Evolutionary conservation across 2,329 filamentous ascomycete species (phyloP).

Genomic region (Byssoonygena ceratinophila): DNA sequence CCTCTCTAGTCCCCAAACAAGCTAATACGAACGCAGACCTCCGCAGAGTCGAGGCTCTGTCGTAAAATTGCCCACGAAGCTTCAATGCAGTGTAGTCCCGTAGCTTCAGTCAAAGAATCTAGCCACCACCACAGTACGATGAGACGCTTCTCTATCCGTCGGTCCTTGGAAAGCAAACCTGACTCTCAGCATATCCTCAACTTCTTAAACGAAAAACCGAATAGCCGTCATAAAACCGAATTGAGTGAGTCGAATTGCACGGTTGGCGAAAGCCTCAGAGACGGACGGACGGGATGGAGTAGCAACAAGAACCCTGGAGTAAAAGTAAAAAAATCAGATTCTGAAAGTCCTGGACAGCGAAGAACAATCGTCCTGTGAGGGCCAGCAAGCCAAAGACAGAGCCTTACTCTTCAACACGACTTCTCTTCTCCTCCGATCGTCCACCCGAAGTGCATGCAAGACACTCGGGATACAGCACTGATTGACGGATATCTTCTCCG

Average conservation of each 20-base stretch:
- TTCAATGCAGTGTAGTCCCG: background rate
- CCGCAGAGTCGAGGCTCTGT: background rate
- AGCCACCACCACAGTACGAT: constrained; percentile 12
- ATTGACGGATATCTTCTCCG: background rate
- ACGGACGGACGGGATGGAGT: background rate
- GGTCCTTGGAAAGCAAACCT: constrained; percentile 10
- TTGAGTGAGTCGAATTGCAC: background rate
- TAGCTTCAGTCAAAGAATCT: background rate
- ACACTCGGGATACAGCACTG: background rate
- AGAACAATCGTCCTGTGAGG: background rate
- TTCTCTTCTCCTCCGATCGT: background rate
- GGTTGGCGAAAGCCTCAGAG: background rate
- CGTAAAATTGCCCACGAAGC: background rate
- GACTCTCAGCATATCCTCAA: constrained; percentile 12
- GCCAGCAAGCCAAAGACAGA: background rate
- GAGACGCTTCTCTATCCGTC: constrained; percentile 11
- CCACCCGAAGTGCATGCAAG: background rate
- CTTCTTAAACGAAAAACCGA: background rate
- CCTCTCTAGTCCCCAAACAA: background rate
- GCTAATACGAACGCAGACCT: background rate
- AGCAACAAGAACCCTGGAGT: background rate
- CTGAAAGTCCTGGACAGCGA: too few relatives aligned
- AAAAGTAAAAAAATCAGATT: background rate
- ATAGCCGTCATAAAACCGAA: background rate
- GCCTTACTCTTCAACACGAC: background rate